Conservation (phyloP, 306 rosid genomes). For the Prunus mira region DNA sequence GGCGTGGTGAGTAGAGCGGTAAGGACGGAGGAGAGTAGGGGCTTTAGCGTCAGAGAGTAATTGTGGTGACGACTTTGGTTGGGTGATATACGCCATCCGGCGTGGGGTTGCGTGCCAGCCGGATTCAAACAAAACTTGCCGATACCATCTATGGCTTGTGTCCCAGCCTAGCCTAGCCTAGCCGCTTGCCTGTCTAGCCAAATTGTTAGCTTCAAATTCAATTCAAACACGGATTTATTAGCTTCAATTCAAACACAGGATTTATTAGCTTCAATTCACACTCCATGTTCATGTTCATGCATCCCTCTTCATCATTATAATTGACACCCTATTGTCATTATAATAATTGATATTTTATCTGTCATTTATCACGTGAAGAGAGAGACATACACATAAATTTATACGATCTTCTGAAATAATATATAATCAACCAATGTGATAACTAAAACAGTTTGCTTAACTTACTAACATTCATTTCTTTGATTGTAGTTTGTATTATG, state of each 20-base stretch:
- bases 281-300: too few relatives aligned
- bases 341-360: too few relatives aligned
- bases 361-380: too few relatives aligned
- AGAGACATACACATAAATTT: too few relatives aligned
- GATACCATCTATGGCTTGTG: not conserved
- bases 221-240: too few relatives aligned
- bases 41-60: not conserved
- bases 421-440: too few relatives aligned
- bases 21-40: not conserved
- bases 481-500: not conserved
- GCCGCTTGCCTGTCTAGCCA: not conserved
- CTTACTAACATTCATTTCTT: constrained; percentile 5
- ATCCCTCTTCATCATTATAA: too few relatives aligned
- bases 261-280: too few relatives aligned
- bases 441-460: not conserved
- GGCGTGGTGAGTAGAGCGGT: not conserved
- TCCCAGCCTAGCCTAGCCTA: not conserved
- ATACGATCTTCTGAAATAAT: too few relatives aligned
- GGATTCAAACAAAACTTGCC: not conserved
- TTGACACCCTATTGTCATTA: too few relatives aligned
- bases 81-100: not conserved
- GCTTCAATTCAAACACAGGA: too few relatives aligned
- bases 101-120: not conserved
- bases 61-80: not conserved
- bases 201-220: too few relatives aligned